A percentile compares a stretch with the other conserved stretches of the same genome.
These are phyloP conservation scores for Linaria vulgaris DNA, from an alignment of 257 asterid species.

Conservation along the genomic window DNA sequence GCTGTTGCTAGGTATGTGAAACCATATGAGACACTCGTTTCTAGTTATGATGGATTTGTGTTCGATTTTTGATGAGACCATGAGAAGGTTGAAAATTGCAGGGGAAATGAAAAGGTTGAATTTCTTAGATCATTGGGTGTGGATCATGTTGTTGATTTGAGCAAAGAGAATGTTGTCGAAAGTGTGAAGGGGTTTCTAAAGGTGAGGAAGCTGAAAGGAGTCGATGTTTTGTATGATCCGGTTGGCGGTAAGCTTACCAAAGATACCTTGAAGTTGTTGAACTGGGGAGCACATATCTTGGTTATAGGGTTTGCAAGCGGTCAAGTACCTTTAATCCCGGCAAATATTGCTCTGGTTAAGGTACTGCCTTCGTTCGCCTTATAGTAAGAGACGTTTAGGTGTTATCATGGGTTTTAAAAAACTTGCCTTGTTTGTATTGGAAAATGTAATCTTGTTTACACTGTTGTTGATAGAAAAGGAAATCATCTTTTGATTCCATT, in stretches of 20 bases:
- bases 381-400: not conserved
- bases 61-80: conserved; percentile 11
- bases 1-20: conserved; percentile 81
- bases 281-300: conserved; percentile 94
- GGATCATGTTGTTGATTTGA: conserved; percentile 81
- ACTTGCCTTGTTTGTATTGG: not conserved
- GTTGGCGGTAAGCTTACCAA: conserved; percentile 93
- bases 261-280: conserved; percentile 71
- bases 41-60: not conserved
- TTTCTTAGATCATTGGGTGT: conserved; percentile 72
- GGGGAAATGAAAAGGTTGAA: conserved; percentile 83
- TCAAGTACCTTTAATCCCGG: conserved; percentile 81
- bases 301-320: conserved; percentile 97
- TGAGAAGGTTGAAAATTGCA: too few relatives aligned
- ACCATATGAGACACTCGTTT: not conserved
- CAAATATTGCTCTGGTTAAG: conserved; percentile 92
- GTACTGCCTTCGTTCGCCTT: conserved; percentile 34
- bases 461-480: not conserved
- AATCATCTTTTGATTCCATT: not conserved
- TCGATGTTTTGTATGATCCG: conserved; percentile 94
- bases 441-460: too few relatives aligned
- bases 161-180: conserved; percentile 60
- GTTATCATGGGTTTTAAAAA: too few relatives aligned
- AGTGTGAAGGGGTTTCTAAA: conserved; percentile 76
- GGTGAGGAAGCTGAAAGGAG: conserved; percentile 75